Conservation (phyloP, 2,329 filamentous ascomycete genomes). For the Aspergillus neoniger region DNA sequence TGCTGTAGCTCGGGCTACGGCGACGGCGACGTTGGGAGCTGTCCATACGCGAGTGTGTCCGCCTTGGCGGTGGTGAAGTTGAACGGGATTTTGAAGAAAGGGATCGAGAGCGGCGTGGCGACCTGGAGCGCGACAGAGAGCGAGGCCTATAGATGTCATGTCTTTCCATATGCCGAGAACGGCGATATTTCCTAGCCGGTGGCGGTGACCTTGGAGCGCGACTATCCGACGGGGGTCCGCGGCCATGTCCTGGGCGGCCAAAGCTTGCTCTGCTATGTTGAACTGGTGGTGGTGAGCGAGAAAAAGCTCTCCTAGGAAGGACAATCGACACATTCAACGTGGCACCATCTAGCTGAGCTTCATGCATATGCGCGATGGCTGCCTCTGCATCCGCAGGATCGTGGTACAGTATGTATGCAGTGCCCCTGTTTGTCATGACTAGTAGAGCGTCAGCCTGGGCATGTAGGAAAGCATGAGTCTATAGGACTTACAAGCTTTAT, state of each 20-base stretch:
- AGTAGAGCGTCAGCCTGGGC: slow-evolving; percentile 11
- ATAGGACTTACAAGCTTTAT: slow-evolving; percentile 68
- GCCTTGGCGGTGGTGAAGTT: slow-evolving; percentile 43
- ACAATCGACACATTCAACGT: slow-evolving; percentile 86
- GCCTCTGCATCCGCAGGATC: slow-evolving; percentile 77
- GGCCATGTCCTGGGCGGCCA: slow-evolving; percentile 47
- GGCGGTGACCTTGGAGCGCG: slow-evolving; percentile 37
- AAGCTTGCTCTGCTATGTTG: slow-evolving; percentile 64
- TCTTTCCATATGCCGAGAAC: slow-evolving; percentile 49
- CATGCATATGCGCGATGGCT: slow-evolving; percentile 96
- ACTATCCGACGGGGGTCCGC: slow-evolving; percentile 28
- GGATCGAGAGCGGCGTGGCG: slow-evolving; percentile 41
- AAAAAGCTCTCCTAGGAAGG: slow-evolving; percentile 78
- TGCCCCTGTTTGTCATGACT: slow-evolving; percentile 90
- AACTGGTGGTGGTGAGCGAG: slow-evolving; percentile 72
- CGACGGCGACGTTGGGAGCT: slow-evolving; percentile 48
- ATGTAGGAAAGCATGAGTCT: not conserved
- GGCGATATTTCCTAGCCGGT: slow-evolving; percentile 42
- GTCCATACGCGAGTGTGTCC: slow-evolving; percentile 35
- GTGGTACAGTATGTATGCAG: slow-evolving; percentile 85
- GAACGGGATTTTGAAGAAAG: slow-evolving; percentile 44
- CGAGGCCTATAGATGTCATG: slow-evolving; percentile 62
- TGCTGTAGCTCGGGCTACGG: slow-evolving; percentile 64
- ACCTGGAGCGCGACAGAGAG: slow-evolving; percentile 54
- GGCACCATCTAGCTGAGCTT: slow-evolving; percentile 86